Percentiles rank a stretch among this genome's conserved stretches.
Evolutionary conservation across 768 basidiomycete species (phyloP).

Genomic region (Hemileccinum rubropunctum): DNA sequence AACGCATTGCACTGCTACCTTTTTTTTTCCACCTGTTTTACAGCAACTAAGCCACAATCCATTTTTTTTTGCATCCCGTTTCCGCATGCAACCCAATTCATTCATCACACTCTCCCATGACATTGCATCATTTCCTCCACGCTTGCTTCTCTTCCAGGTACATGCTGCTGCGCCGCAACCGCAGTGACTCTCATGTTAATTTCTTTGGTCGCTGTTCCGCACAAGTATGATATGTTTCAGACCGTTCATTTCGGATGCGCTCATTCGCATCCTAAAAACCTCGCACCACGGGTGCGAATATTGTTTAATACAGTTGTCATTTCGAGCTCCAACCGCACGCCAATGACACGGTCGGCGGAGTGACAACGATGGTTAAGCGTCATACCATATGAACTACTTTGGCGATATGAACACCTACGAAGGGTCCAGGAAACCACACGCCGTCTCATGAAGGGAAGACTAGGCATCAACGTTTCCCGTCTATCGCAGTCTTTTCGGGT

Average conservation of each 20-base stretch:
- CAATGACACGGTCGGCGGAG: background rate
- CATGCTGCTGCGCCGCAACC: conserved; percentile 11
- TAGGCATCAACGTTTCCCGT: conserved; percentile 17
- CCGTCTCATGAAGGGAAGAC: background rate
- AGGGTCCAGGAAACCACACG: background rate
- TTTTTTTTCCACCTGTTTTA: conserved; percentile 5
- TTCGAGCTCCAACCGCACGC: background rate
- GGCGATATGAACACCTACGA: conserved; percentile 3
- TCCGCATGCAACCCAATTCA: conserved; percentile 23
- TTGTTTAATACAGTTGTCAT: background rate
- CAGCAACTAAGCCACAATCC: conserved; percentile 15
- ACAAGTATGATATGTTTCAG: conserved; percentile 21
- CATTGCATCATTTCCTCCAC: conserved; percentile 17
- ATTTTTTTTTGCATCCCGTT: conserved; percentile 15
- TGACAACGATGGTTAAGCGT: no score
- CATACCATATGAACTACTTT: background rate
- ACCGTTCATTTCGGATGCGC: background rate
- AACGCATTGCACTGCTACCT: conserved; percentile 20
- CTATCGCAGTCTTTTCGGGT: conserved; percentile 15
- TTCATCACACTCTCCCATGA: conserved; percentile 15
- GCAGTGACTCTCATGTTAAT: conserved; percentile 16
- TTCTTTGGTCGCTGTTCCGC: conserved; percentile 12
- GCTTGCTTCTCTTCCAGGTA: conserved; percentile 11
- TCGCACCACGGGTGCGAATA: background rate
- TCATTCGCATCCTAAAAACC: background rate